phyloP scores from a whole-genome alignment of 2,329 filamentous ascomycete species.

The Blastomyces emzantsi region DNA sequence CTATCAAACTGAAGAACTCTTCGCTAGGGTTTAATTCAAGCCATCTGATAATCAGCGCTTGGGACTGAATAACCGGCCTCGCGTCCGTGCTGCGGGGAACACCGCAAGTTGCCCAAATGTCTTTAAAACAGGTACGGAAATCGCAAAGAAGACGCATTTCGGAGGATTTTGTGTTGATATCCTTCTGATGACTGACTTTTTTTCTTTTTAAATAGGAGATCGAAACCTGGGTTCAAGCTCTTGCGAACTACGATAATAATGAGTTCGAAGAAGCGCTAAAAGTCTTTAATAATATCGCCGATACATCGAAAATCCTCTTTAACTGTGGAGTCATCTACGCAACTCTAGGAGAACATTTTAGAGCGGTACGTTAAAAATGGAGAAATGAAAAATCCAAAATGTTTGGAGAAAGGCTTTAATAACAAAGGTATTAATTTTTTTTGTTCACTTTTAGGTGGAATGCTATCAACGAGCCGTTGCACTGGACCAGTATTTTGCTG shows the following conservation, averaged over 20 bases:
- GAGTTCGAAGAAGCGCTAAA: conserved; percentile 85
- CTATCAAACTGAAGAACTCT: background rate
- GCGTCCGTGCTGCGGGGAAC: conserved; percentile 3
- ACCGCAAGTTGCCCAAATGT: conserved; percentile 15
- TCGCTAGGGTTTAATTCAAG: background rate
- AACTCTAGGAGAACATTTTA: conserved; percentile 89
- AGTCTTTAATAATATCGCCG: conserved; percentile 76
- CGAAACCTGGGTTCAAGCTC: conserved; percentile 91
- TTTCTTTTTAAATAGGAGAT: conserved; percentile 63
- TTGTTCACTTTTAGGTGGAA: conserved; percentile 58
- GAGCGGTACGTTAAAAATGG: conserved; percentile 58
- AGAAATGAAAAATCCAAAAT: background rate
- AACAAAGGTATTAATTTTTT: conserved; percentile 4
- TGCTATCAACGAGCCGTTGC: conserved; percentile 87
- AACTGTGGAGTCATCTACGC: conserved; percentile 98
- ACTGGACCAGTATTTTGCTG: conserved; percentile 89
- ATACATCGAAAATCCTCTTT: conserved; percentile 97
- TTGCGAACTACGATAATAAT: conserved; percentile 90
- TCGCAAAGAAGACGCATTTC: background rate
- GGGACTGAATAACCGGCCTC: background rate
- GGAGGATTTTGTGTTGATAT: background rate
- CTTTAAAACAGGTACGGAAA: conserved; percentile 20
- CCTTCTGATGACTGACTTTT: conserved; percentile 3
- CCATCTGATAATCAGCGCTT: background rate
- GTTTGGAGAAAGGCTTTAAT: background rate